A percentile compares a stretch with the other conserved stretches of the same genome.
phyloP scores from a whole-genome alignment of 2,329 filamentous ascomycete genomes.

The Moelleriella libera region DNA sequence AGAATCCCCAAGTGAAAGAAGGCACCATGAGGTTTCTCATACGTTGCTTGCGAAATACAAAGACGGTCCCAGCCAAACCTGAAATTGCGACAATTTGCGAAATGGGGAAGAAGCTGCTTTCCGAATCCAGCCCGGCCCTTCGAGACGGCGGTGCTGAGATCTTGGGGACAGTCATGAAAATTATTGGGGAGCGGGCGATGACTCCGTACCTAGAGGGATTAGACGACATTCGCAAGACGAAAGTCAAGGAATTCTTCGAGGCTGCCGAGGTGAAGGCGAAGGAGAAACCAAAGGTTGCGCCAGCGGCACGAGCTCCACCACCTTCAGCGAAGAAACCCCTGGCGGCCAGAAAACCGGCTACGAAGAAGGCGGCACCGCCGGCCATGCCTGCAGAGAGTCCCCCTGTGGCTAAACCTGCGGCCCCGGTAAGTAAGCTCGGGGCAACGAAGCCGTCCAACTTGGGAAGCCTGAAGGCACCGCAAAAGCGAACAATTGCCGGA shows the following conservation, averaged over 20 bases:
- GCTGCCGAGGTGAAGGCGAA: slow-evolving; percentile 35
- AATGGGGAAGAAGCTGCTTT: slow-evolving; percentile 72
- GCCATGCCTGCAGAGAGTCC: slow-evolving; percentile 30
- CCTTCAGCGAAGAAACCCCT: slow-evolving; percentile 32
- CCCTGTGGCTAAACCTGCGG: slow-evolving; percentile 35
- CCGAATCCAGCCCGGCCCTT: slow-evolving; percentile 75
- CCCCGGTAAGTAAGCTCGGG: slow-evolving; percentile 35
- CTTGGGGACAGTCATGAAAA: slow-evolving; percentile 93
- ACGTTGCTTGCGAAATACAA: slow-evolving; percentile 68
- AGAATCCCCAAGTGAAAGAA: slow-evolving; percentile 96
- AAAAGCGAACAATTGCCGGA: slow-evolving; percentile 36
- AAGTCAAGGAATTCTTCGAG: slow-evolving; percentile 87
- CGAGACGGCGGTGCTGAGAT: slow-evolving; percentile 85
- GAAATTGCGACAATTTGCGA: slow-evolving; percentile 84
- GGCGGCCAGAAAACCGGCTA: slow-evolving; percentile 25
- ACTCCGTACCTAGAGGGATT: slow-evolving; percentile 79
- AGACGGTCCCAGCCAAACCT: slow-evolving; percentile 68
- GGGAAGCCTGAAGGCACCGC: slow-evolving; percentile 45
- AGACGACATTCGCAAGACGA: slow-evolving; percentile 89
- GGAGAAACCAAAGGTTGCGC: slow-evolving; percentile 68
- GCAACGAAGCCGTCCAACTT: slow-evolving; percentile 37
- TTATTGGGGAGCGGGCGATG: slow-evolving; percentile 94
- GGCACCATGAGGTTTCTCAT: slow-evolving; percentile 91
- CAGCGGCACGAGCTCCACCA: slow-evolving; percentile 38
- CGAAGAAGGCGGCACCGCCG: slow-evolving; percentile 31